Base-by-base conservation (phyloP, 2,329 filamentous ascomycete species). In the Arthrobotrys entomopaga region DNA sequence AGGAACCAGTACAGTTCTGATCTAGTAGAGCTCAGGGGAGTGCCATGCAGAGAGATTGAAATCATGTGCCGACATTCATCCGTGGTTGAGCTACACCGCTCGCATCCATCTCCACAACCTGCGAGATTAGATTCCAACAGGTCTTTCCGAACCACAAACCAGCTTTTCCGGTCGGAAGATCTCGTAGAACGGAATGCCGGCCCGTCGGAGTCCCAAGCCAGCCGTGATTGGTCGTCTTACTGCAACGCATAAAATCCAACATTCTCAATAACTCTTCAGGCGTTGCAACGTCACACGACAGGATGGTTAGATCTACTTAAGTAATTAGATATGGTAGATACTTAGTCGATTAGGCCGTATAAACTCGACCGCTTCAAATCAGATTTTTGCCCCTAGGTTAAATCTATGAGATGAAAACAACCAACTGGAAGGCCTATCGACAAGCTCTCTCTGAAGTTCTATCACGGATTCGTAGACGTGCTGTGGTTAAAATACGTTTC, bases 11-110 rank as follows among this genome's bases (percentile, higher is more conserved):
- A 5, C 29, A 34, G 29, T 34, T 34, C 29, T 34, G 5, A 34
- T 34, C 29, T 34, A 10, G 29, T 2, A 3, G 29, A 2, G 29
- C 29, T 34, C 29, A 34, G 29, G 29, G n/a, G n/a, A n/a, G n/a
- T n/a, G n/a, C n/a, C n/a, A n/a, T n/a, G n/a, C n/a, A n/a, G n/a
- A n/a, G 29, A 34, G 29, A 34, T 34, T 34, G 29, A 34, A 34
- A 34, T 6, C 29, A 34, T 19, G 16, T 65, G 46, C 69, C 70
- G 70, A 67, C 42, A 74, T 58, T 74, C 43, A 63, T 67, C 70
- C 70, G 70, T 50, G 50, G 48, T 56, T 16, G 70, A 58, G 70
- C 22, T 43, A 20, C 22, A 34, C 29, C 29, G 10, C 29, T 3
- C 10, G 6, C 10, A 10, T 34, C 29, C 6, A 1, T 5, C 1